phyloP scores from a whole-genome alignment of 352 stramenopile genomes.

The Phytopythium vexans region DNA sequence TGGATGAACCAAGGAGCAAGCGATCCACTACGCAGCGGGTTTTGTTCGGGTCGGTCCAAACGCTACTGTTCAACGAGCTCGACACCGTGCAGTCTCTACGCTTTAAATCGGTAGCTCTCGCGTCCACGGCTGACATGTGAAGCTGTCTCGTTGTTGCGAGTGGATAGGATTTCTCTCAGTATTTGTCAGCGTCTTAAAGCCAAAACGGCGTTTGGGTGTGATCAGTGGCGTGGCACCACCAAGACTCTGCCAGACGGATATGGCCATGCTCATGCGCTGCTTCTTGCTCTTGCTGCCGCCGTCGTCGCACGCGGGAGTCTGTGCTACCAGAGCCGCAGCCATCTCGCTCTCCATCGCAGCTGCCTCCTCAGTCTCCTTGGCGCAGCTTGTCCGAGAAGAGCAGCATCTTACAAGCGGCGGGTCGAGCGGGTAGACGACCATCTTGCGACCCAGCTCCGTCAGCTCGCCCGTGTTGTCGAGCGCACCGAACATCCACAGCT shows the following conservation, averaged over 20 bases:
- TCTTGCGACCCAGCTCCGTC: slow-evolving; percentile 94
- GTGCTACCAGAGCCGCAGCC: slow-evolving; percentile 22
- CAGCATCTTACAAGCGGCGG: slow-evolving; percentile 95
- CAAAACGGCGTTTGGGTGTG: slow-evolving; percentile 60
- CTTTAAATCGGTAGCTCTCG: no score
- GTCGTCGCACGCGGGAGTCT: slow-evolving; percentile 13
- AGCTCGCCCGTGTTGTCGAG: slow-evolving; percentile 97
- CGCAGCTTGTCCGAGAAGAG: slow-evolving; percentile 93
- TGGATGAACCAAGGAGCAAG: no score
- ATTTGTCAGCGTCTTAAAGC: slow-evolving; percentile 32
- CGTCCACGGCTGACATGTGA: no score
- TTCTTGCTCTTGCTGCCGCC: slow-evolving; percentile 39
- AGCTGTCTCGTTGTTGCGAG: no score
- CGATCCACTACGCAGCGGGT: no score
- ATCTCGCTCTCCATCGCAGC: slow-evolving; percentile 87
- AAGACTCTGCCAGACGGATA: slow-evolving; percentile 31
- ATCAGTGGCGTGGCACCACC: slow-evolving; percentile 43
- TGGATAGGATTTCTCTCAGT: no score
- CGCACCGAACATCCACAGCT: slow-evolving; percentile 97
- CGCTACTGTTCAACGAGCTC: no score
- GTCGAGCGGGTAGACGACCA: slow-evolving; percentile 99
- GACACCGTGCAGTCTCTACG: not conserved
- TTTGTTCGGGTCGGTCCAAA: no score
- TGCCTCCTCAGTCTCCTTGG: slow-evolving; percentile 76
- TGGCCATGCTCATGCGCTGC: slow-evolving; percentile 60